Evolutionary conservation across 352 stramenopile genomes (phyloP).

Genomic region (Pythium chondricola): DNA sequence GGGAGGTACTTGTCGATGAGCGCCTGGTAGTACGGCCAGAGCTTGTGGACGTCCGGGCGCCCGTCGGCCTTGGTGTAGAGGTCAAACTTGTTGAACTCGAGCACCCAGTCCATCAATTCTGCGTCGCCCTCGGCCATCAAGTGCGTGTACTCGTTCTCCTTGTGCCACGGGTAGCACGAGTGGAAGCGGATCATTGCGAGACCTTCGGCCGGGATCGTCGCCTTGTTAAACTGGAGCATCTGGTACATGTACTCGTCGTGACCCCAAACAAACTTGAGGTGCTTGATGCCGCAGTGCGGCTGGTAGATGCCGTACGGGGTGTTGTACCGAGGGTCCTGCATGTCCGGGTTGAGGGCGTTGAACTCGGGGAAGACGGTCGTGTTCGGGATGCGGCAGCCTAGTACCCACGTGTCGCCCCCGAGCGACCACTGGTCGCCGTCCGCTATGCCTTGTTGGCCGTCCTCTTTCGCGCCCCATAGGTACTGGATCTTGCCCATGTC

Average conservation of each 20-base stretch:
- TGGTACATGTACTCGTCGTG: slow-evolving; percentile 94
- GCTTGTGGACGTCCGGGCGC: slow-evolving; percentile 64
- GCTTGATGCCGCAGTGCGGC: slow-evolving; percentile 83
- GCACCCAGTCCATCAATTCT: slow-evolving; percentile 86
- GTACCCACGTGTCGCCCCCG: slow-evolving; percentile 91
- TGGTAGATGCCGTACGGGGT: slow-evolving; percentile 86
- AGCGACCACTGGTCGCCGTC: slow-evolving; percentile 90
- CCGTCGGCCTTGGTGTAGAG: slow-evolving; percentile 91
- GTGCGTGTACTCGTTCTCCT: slow-evolving; percentile 88
- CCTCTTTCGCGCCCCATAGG: slow-evolving; percentile 77
- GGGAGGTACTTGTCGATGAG: slow-evolving; percentile 91
- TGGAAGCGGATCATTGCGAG: slow-evolving; percentile 94
- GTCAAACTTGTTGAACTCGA: slow-evolving; percentile 93
- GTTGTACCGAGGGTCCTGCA: slow-evolving; percentile 81
- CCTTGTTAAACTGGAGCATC: slow-evolving; percentile 90
- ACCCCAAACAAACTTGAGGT: slow-evolving; percentile 88
- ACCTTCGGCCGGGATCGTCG: slow-evolving; percentile 80
- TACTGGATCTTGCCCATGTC: slow-evolving; percentile 96
- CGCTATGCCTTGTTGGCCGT: slow-evolving; percentile 85
- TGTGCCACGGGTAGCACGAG: slow-evolving; percentile 92
- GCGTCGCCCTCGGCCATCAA: slow-evolving; percentile 86
- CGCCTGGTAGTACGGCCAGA: slow-evolving; percentile 90
- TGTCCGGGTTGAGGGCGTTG: slow-evolving; percentile 88
- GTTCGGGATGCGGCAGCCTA: slow-evolving; percentile 87
- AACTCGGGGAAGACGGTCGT: slow-evolving; percentile 88